A percentile compares a stretch with the other conserved stretches of the same genome.
Conservation (phyloP, 2,329 filamentous ascomycete genomes). For the Aspergillus sp. region DNA sequence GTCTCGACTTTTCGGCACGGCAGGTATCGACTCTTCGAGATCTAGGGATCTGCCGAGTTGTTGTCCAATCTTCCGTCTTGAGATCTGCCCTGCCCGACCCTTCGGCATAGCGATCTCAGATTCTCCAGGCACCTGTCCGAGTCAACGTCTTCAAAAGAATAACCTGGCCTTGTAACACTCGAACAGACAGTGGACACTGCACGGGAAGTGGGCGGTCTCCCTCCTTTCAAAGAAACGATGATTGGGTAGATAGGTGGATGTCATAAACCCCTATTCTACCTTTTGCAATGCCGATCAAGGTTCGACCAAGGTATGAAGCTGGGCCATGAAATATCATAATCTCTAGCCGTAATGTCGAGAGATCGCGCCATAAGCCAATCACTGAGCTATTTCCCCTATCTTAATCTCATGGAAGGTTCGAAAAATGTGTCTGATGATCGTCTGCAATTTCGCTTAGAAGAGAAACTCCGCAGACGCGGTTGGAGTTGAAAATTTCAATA, state of each 20-base stretch:
- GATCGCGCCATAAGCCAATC: slow-evolving; percentile 3
- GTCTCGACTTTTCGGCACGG: too few relatives aligned
- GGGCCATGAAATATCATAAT: not conserved
- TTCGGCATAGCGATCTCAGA: too few relatives aligned
- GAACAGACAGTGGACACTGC: too few relatives aligned
- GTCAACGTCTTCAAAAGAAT: too few relatives aligned
- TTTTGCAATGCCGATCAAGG: not conserved
- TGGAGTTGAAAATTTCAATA: not conserved
- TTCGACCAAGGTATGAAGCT: not conserved
- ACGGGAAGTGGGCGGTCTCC: too few relatives aligned
- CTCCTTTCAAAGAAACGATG: not conserved
- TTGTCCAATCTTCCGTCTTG: too few relatives aligned
- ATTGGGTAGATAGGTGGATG: not conserved
- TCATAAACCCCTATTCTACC: not conserved
- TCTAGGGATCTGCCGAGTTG: too few relatives aligned
- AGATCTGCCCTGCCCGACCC: too few relatives aligned
- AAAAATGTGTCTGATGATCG: not conserved
- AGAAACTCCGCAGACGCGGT: not conserved
- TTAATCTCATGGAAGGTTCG: not conserved
- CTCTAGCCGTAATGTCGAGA: slow-evolving; percentile 1
- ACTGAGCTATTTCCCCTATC: not conserved
- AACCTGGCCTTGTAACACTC: too few relatives aligned
- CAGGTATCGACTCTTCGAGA: too few relatives aligned
- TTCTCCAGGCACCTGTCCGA: too few relatives aligned
- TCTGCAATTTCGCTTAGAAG: not conserved